Percentiles rank a stretch among this genome's conserved stretches.
Evolutionary conservation across 768 basidiomycete species (phyloP).

Genomic region (Collybiopsis confluens): DNA sequence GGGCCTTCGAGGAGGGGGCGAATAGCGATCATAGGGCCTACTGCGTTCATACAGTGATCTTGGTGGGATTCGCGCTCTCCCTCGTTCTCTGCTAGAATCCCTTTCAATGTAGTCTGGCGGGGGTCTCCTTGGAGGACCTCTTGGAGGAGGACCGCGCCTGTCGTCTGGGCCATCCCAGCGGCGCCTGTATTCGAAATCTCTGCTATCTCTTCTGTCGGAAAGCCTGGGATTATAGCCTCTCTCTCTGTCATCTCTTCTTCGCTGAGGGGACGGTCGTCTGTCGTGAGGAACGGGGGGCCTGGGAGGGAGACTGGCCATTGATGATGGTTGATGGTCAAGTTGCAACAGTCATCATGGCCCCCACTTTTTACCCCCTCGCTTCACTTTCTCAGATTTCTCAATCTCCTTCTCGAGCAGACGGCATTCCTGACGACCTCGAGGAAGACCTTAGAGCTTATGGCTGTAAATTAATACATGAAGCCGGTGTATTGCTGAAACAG

Average conservation of each 20-base stretch:
- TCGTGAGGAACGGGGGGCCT: background rate
- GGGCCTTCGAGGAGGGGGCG: background rate
- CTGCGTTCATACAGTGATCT: background rate
- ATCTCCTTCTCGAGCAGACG: constrained; percentile 81
- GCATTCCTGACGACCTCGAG: constrained; percentile 76
- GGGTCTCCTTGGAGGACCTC: background rate
- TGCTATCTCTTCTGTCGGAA: constrained; percentile 1
- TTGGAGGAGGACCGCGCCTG: background rate
- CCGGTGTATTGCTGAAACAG: constrained; percentile 89
- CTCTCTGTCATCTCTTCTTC: constrained; percentile 1
- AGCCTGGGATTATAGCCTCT: background rate
- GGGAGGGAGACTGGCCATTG: constrained; percentile 7
- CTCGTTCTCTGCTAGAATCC: background rate
- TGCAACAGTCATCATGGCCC: constrained; percentile 33
- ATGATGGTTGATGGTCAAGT: too few species aligned
- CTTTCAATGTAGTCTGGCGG: background rate
- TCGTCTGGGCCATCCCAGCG: background rate
- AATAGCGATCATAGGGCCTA: background rate
- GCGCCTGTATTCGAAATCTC: constrained; percentile 1
- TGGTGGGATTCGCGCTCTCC: background rate
- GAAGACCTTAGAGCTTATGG: constrained; percentile 87
- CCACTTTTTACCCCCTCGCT: constrained; percentile 75
- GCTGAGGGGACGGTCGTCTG: background rate
- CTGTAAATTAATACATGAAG: constrained; percentile 93
- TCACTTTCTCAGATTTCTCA: constrained; percentile 72